Percentiles rank a stretch among this genome's conserved stretches.
phyloP scores from a whole-genome alignment of 495 filamentous ascomycete species.

The Chaetomidium leptoderma region DNA sequence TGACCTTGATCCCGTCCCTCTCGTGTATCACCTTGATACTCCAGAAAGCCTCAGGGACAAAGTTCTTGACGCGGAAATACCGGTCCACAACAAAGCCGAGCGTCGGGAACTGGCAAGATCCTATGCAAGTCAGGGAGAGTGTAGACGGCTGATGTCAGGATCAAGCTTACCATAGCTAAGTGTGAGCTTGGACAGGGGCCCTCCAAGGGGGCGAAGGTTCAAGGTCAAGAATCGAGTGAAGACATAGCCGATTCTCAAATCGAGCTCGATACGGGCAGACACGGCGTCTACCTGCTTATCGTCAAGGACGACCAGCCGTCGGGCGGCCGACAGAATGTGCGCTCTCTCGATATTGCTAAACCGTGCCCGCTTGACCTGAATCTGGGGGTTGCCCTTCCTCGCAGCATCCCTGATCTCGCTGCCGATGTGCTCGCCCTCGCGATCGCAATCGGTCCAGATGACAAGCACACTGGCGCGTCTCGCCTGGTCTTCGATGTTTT shows the following conservation, averaged over 20 bases:
- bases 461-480: conserved; percentile 64
- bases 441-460: conserved; percentile 99
- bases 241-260: conserved; percentile 82
- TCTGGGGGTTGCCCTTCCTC: conserved; percentile 60
- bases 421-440: conserved; percentile 95
- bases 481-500: conserved; percentile 79
- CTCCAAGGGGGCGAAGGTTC: conserved; percentile 63
- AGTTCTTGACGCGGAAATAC: conserved; percentile 87
- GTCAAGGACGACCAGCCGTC: conserved; percentile 70
- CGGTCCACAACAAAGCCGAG: conserved; percentile 95
- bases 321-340: conserved; percentile 86
- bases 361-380: conserved; percentile 77
- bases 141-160: not conserved
- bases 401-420: conserved; percentile 86
- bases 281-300: conserved; percentile 86
- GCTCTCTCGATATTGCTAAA: conserved; percentile 96
- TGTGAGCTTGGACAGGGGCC: conserved; percentile 54
- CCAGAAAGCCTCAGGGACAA: conserved; percentile 92
- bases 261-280: conserved; percentile 82
- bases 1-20: conserved; percentile 72
- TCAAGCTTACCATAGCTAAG: conserved; percentile 78
- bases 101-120: conserved; percentile 95
- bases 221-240: conserved; percentile 88
- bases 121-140: conserved; percentile 39
- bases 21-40: conserved; percentile 76